Evolutionary conservation across 2,329 filamentous ascomycete species (phyloP), one percentile per base, ranked within the genome.

Genomic region (Colletotrichum euphorbiae): DNA sequence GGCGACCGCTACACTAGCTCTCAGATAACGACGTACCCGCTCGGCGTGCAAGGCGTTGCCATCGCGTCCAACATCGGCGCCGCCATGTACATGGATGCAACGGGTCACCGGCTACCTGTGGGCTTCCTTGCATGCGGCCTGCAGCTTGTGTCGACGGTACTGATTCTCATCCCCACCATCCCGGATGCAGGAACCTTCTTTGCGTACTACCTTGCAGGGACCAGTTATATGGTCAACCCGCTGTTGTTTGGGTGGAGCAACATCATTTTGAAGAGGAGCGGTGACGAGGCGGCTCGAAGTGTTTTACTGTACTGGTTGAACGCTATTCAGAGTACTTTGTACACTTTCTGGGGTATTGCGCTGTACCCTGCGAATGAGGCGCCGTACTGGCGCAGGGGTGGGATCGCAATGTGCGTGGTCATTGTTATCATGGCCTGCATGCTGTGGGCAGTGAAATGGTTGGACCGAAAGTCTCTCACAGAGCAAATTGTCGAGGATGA

Each of bases 301-400:
- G 75, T 83, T 3, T 79, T 78, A 0, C 69, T 83, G 0, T 79
- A 78, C 45, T 75, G 75, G 0, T 82, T 83, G 80, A 81, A 80
- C 11, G 77, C 79, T 24, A 75, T 77, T 2, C 77, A 78, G 13
- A 77, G 77, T 46, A 73, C 79, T 1, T 66, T 83, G 28, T 83
- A 80, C 68, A 82, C 82, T 0, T 83, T 82, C 55, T 83, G 81
- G 81, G 81, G 81, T 0, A 81, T 83, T 5, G 72, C 75, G 0
- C 70, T 84, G 7, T 83, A 83, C 50, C 74, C 79, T 12, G 80
- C 80, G 0, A 76, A 75, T 5, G 79, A 83, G 66, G 80, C 80
- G 0, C 80, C 81, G 3, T 82, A 82, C 59, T 82, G 81, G 73
- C 69, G 71, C 42, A 77, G 73, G 21, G 75, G 75, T 0, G 73